These are phyloP conservation scores for Stephanocyclus meneghinianus DNA, from an alignment of 352 stramenopile genomes.

Conservation along the genomic window DNA sequence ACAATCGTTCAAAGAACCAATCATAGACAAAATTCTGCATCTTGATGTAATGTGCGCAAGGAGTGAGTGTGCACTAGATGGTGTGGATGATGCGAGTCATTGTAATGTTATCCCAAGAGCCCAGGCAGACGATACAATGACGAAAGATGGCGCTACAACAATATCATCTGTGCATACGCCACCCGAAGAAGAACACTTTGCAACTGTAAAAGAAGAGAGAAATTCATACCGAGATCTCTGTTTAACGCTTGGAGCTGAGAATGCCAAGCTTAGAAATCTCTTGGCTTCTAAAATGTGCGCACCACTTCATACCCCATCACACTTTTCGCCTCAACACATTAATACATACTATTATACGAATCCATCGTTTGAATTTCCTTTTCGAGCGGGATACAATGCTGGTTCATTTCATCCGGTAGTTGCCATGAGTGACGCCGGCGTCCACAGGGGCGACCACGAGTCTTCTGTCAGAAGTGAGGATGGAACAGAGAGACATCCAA, in stretches of 20 bases:
- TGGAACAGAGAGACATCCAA: slow-evolving; percentile 54
- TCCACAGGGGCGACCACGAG: slow-evolving; percentile 65
- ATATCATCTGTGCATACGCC: slow-evolving; percentile 71
- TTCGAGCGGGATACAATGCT: slow-evolving; percentile 30
- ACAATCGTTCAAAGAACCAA: slow-evolving; percentile 41
- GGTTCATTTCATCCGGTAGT: slow-evolving; percentile 42
- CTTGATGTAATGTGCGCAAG: slow-evolving; percentile 50
- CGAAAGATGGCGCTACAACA: slow-evolving; percentile 72
- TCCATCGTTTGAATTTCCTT: slow-evolving; percentile 26
- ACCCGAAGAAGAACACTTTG: slow-evolving; percentile 62
- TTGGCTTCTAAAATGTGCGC: slow-evolving; percentile 63
- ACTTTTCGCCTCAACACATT: slow-evolving; percentile 53
- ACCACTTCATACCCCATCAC: slow-evolving; percentile 43
- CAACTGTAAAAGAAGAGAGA: slow-evolving; percentile 67
- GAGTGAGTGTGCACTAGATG: slow-evolving; percentile 45
- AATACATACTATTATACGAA: slow-evolving; percentile 50
- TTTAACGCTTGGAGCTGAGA: slow-evolving; percentile 76
- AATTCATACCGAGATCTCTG: slow-evolving; percentile 79
- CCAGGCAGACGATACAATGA: slow-evolving; percentile 55
- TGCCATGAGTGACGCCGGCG: slow-evolving; percentile 80
- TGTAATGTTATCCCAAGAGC: slow-evolving; percentile 54
- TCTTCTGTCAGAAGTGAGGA: slow-evolving; percentile 74
- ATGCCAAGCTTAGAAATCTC: slow-evolving; percentile 77
- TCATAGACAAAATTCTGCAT: slow-evolving; percentile 55
- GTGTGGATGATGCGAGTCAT: slow-evolving; percentile 48